These are phyloP conservation scores for Sporothrix schenckii DNA, from an alignment of 2,329 filamentous ascomycete species.

Conservation along the genomic window DNA sequence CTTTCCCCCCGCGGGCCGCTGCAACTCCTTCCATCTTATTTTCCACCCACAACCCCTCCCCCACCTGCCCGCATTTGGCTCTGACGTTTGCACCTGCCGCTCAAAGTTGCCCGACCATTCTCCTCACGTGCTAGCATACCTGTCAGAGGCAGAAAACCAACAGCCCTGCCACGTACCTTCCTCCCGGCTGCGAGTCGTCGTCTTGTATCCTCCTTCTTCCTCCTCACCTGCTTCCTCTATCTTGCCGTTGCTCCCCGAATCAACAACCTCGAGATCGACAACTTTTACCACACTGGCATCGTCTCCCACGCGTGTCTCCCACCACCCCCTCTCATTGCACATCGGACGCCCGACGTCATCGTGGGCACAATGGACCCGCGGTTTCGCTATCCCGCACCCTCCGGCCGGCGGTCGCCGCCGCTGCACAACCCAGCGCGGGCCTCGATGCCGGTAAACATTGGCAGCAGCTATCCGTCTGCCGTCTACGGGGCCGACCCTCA, in stretches of 20 bases:
- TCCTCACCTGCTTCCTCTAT: background rate
- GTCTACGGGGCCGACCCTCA: conserved; percentile 56
- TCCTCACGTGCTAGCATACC: conserved; percentile 28
- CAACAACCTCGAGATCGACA: conserved; percentile 4
- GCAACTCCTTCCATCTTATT: conserved; percentile 15
- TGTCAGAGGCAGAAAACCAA: background rate
- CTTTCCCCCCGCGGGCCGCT: conserved; percentile 15
- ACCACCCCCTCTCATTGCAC: background rate
- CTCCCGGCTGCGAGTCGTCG: conserved; percentile 9
- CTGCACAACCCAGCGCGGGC: conserved; percentile 52
- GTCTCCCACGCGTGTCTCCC: background rate
- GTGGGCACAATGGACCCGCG: conserved; percentile 34
- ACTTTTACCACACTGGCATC: background rate
- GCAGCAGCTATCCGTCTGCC: conserved; percentile 46
- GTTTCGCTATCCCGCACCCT: conserved; percentile 34
- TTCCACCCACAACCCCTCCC: conserved; percentile 33
- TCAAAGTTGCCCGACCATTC: background rate
- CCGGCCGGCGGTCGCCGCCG: conserved; percentile 49
- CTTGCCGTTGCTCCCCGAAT: background rate
- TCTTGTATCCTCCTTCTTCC: background rate
- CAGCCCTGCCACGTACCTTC: conserved; percentile 24
- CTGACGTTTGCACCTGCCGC: conserved; percentile 7
- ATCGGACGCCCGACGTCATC: conserved; percentile 25
- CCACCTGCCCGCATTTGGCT: conserved; percentile 34
- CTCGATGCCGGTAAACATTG: conserved; percentile 55